A percentile compares a stretch with the other conserved stretches of the same genome.
Conservation (phyloP, 1,284 basidiomycete species). For the Rhizopogon hawkerae region DNA sequence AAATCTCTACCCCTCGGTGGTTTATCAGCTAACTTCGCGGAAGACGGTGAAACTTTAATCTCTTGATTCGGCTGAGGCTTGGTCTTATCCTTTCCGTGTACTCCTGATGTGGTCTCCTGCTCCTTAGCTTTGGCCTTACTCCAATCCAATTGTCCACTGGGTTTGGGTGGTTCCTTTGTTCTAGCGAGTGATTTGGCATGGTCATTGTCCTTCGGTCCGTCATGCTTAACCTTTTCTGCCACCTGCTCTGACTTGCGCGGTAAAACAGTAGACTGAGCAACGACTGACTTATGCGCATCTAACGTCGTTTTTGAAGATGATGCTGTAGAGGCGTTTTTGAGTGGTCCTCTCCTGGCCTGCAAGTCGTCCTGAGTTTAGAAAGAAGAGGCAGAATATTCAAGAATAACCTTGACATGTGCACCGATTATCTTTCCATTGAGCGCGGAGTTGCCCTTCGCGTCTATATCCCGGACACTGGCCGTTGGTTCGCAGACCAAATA, state of each 20-base stretch:
- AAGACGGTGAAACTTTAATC: neutral
- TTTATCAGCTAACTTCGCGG: neutral
- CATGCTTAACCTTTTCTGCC: constrained; percentile 16
- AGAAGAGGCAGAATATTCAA: neutral
- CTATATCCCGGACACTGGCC: constrained; percentile 39
- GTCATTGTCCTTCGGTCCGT: constrained; percentile 3
- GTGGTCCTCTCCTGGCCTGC: neutral
- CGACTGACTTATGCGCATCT: constrained; percentile 13
- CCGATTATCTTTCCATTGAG: constrained; percentile 46
- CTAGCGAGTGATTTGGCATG: constrained; percentile 8
- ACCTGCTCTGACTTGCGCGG: constrained; percentile 13
- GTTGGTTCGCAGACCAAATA: constrained; percentile 47
- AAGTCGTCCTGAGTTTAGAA: neutral
- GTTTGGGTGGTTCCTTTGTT: constrained; percentile 32
- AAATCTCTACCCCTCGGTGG: neutral
- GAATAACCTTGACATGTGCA: constrained; percentile 41
- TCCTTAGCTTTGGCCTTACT: constrained; percentile 46
- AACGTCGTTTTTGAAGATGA: constrained; percentile 26
- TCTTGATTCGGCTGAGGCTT: constrained; percentile 14
- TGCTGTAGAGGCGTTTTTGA: constrained; percentile 9
- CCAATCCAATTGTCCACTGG: constrained; percentile 54
- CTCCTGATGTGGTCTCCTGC: constrained; percentile 17
- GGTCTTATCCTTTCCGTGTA: constrained; percentile 18
- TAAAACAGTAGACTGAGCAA: constrained; percentile 2
- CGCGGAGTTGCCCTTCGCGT: constrained; percentile 35